A percentile compares a stretch with the other conserved stretches of the same genome.
Evolutionary conservation across 2,329 filamentous ascomycete genomes (phyloP).

Genomic region (Sclerotinia borealis): DNA sequence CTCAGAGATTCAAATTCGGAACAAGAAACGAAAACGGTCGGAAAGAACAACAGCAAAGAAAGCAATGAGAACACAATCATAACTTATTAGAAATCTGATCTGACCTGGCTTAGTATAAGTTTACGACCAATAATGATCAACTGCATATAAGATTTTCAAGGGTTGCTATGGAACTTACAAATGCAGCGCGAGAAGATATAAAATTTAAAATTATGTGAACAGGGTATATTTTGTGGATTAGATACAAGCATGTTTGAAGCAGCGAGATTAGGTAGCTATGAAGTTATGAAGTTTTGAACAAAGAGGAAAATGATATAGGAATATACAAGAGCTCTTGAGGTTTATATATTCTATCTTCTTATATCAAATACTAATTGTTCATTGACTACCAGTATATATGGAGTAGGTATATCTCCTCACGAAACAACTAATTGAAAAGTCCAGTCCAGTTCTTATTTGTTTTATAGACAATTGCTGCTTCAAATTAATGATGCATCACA

Average conservation of each 20-base stretch:
- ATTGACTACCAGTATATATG: too few relatives aligned
- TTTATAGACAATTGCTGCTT: too few relatives aligned
- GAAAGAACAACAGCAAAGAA: background rate
- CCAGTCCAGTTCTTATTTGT: too few relatives aligned
- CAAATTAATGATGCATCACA: too few relatives aligned
- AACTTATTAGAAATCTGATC: too few relatives aligned
- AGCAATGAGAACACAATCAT: too few relatives aligned
- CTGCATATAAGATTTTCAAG: background rate
- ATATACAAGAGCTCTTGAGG: too few relatives aligned
- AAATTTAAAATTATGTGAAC: background rate
- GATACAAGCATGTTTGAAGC: background rate
- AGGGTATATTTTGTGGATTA: background rate
- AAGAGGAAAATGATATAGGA: background rate
- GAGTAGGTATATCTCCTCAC: too few relatives aligned
- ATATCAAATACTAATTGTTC: too few relatives aligned
- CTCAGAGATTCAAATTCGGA: background rate
- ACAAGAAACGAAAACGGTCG: background rate
- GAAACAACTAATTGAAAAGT: too few relatives aligned
- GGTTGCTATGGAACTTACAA: background rate
- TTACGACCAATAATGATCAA: background rate
- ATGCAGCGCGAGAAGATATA: background rate
- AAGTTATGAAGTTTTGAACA: background rate
- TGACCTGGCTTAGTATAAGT: too few relatives aligned
- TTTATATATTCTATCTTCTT: background rate
- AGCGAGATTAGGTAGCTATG: background rate